phyloP scores from a whole-genome alignment of 164 flowering plant genomes.

The Dillenia suffruticosa region DNA sequence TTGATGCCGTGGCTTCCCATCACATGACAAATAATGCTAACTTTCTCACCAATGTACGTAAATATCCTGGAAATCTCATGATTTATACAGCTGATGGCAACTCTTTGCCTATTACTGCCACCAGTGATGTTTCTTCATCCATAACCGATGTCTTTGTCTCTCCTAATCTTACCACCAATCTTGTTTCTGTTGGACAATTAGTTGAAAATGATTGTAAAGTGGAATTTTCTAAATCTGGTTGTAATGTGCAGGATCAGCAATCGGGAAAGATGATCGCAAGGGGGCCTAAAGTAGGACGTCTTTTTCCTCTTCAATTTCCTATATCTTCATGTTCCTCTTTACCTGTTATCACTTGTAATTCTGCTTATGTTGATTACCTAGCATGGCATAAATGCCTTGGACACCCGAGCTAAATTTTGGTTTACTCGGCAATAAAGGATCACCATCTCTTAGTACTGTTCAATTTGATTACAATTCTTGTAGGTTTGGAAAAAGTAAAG shows the following conservation, averaged over 20 bases:
- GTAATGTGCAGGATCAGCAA: neutral
- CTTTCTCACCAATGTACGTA: neutral
- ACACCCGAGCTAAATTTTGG: neutral
- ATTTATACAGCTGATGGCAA: conserved; percentile 3
- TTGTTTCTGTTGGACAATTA: neutral
- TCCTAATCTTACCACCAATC: neutral
- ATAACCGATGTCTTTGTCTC: neutral
- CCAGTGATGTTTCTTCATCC: neutral
- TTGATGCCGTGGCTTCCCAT: conserved; percentile 10
- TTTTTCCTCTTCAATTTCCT: conserved; percentile 1
- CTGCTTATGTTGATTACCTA: neutral
- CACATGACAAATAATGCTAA: neutral
- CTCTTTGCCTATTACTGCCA: neutral
- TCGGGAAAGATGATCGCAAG: conserved; percentile 1
- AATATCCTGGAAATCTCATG: neutral
- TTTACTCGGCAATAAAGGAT: neutral
- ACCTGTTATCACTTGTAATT: neutral
- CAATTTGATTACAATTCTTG: conserved; percentile 5
- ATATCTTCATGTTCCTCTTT: neutral
- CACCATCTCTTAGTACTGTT: neutral
- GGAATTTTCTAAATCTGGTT: conserved; percentile 1
- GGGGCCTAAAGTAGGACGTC: neutral
- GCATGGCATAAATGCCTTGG: neutral
- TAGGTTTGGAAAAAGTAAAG: conserved; percentile 7
- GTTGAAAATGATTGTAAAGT: conserved; percentile 5